phyloP scores from a whole-genome alignment of 495 filamentous ascomycete species.

The Penicillium tannophilum region DNA sequence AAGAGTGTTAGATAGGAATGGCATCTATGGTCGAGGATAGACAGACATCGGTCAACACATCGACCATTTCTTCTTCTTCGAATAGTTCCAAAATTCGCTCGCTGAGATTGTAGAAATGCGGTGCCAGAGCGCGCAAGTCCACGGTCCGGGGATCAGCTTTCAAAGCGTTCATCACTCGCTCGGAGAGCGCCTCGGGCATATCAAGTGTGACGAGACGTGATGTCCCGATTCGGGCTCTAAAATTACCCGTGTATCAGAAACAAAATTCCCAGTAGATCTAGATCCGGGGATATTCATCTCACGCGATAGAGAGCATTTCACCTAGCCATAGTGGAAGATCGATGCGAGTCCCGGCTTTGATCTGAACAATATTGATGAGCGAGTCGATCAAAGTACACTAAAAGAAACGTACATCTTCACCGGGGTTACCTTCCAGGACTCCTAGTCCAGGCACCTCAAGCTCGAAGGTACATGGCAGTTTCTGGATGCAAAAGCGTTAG shows the following conservation, averaged over 20 bases:
- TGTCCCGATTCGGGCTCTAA: slow-evolving; percentile 53
- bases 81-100: slow-evolving; percentile 85
- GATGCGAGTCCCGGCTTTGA: slow-evolving; percentile 77
- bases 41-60: slow-evolving; percentile 68
- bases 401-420: slow-evolving; percentile 53
- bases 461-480: slow-evolving; percentile 93
- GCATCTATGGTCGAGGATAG: neutral
- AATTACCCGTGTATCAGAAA: neutral
- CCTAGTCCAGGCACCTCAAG: slow-evolving; percentile 85
- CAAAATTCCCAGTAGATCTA: neutral
- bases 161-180: slow-evolving; percentile 84
- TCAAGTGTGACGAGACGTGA: slow-evolving; percentile 76
- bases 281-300: slow-evolving; percentile 16
- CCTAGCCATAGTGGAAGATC: slow-evolving; percentile 95
- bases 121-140: slow-evolving; percentile 76
- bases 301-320: slow-evolving; percentile 89
- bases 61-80: slow-evolving; percentile 85
- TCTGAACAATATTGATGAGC: slow-evolving; percentile 43
- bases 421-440: slow-evolving; percentile 78
- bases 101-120: slow-evolving; percentile 84
- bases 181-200: slow-evolving; percentile 74
- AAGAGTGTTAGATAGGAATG: neutral
- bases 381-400: neutral
- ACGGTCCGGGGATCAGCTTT: slow-evolving; percentile 88
- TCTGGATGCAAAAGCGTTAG: slow-evolving; percentile 54